phyloP scores from a whole-genome alignment of 805 yeast species.

The Clavispora vitiphila region DNA sequence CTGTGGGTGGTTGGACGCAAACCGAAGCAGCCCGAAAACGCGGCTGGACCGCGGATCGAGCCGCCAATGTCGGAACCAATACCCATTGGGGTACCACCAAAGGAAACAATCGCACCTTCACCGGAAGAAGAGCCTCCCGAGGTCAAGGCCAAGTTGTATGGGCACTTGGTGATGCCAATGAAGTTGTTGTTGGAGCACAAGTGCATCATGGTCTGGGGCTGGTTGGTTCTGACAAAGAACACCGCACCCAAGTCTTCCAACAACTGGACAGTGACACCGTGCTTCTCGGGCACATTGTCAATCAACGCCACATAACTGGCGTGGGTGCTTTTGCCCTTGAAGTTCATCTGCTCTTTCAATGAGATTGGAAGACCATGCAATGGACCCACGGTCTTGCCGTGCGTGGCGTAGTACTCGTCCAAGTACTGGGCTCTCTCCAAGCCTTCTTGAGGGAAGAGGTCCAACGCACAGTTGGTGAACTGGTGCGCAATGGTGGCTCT shows the following conservation, averaged over 20 bases:
- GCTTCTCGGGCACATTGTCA: slow-evolving; percentile 42
- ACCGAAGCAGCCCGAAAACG: slow-evolving; percentile 59
- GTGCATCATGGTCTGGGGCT: slow-evolving; percentile 70
- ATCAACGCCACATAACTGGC: slow-evolving; percentile 55
- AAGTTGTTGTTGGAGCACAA: slow-evolving; percentile 58
- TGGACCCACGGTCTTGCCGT: slow-evolving; percentile 54
- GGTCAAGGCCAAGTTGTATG: slow-evolving; percentile 51
- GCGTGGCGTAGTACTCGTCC: slow-evolving; percentile 45
- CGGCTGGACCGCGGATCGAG: slow-evolving; percentile 63
- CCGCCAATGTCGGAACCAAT: slow-evolving; percentile 74
- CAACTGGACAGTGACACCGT: slow-evolving; percentile 44
- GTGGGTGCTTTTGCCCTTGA: slow-evolving; percentile 49
- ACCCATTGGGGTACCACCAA: slow-evolving; percentile 58
- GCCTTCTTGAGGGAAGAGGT: slow-evolving; percentile 59
- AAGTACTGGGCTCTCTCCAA: slow-evolving; percentile 48
- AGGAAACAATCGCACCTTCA: slow-evolving; percentile 59
- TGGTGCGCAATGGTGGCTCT: slow-evolving; percentile 62
- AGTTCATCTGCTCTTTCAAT: slow-evolving; percentile 58
- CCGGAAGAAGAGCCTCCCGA: slow-evolving; percentile 76
- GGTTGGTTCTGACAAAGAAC: slow-evolving; percentile 59
- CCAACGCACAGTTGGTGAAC: slow-evolving; percentile 55
- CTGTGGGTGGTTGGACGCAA: slow-evolving; percentile 58
- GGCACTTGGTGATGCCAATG: slow-evolving; percentile 55
- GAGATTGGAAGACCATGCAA: slow-evolving; percentile 66
- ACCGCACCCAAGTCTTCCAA: slow-evolving; percentile 54